Evolutionary conservation across 306 rosid species (phyloP).

Genomic region (Quillaja saponaria): DNA sequence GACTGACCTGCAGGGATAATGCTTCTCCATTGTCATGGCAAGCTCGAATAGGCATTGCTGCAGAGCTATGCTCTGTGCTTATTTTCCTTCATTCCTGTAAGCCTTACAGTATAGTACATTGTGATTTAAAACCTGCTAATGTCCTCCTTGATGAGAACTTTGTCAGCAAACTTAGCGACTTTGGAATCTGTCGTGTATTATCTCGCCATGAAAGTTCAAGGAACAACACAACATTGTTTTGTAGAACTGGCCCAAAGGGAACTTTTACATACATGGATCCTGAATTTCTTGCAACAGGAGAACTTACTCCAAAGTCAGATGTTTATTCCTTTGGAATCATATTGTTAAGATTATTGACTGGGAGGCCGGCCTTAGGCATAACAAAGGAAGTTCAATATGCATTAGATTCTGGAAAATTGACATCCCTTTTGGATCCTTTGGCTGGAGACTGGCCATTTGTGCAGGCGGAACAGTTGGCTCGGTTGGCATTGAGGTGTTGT

Average conservation of each 20-base stretch:
- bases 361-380: slow-evolving; percentile 67
- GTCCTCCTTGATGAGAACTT: slow-evolving; percentile 71
- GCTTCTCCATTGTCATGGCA: slow-evolving; percentile 82
- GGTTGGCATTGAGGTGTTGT: slow-evolving; percentile 77
- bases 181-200: slow-evolving; percentile 62
- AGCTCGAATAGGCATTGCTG: slow-evolving; percentile 65
- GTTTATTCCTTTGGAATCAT: slow-evolving; percentile 90
- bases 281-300: slow-evolving; percentile 66
- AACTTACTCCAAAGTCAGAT: slow-evolving; percentile 78
- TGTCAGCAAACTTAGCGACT: slow-evolving; percentile 79
- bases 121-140: slow-evolving; percentile 82
- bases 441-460: slow-evolving; percentile 95
- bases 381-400: slow-evolving; percentile 55
- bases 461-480: slow-evolving; percentile 63
- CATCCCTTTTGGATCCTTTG: slow-evolving; percentile 70
- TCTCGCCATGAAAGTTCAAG: slow-evolving; percentile 41
- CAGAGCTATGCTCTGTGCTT: slow-evolving; percentile 79
- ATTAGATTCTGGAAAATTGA: slow-evolving; percentile 53
- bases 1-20: slow-evolving; percentile 65
- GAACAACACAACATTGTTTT: slow-evolving; percentile 38
- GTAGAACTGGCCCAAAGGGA: slow-evolving; percentile 69
- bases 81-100: slow-evolving; percentile 78
- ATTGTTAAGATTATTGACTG: slow-evolving; percentile 62
- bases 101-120: slow-evolving; percentile 78
- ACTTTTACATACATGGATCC: slow-evolving; percentile 79